Conservation (phyloP, 345 rosid species). For the Lagerstroemia speciosa region DNA sequence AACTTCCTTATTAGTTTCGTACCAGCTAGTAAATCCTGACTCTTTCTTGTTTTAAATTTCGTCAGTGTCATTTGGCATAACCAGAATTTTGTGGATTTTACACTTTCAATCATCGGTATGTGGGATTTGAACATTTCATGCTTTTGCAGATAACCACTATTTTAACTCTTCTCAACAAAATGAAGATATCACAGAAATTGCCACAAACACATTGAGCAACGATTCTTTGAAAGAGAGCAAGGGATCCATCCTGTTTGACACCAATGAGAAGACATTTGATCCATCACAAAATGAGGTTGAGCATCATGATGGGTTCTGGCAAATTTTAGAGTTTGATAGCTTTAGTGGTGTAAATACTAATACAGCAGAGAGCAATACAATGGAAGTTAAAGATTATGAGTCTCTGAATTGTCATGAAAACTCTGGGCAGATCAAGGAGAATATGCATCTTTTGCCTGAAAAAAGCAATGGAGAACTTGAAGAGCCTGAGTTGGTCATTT, state of each 20-base stretch:
- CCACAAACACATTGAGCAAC: slow-evolving; percentile 23
- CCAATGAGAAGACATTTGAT: slow-evolving; percentile 16
- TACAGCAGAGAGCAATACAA: slow-evolving; percentile 6
- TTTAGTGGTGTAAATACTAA: slow-evolving; percentile 10
- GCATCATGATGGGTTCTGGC: slow-evolving; percentile 17
- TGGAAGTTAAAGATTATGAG: slow-evolving; percentile 1
- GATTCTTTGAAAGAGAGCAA: slow-evolving; percentile 22
- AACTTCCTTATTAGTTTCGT: neutral
- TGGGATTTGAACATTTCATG: slow-evolving; percentile 3
- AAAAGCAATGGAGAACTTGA: slow-evolving; percentile 44
- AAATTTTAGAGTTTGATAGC: slow-evolving; percentile 14
- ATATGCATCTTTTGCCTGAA: slow-evolving; percentile 38
- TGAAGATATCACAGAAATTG: neutral
- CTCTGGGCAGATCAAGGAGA: slow-evolving; percentile 13
- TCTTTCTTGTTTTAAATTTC: neutral
- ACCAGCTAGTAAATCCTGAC: neutral
- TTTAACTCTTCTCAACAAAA: slow-evolving; percentile 7
- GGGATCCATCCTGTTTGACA: slow-evolving; percentile 11
- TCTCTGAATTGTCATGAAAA: slow-evolving; percentile 11
- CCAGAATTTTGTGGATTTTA: neutral
- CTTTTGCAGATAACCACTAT: neutral
- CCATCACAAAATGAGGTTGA: slow-evolving; percentile 8
- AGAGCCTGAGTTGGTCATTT: slow-evolving; percentile 57
- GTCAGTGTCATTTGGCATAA: neutral
- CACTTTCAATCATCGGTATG: too few species aligned